Base-by-base conservation (phyloP, 2,329 filamentous ascomycete species). In the Fusarium irregulare region DNA sequence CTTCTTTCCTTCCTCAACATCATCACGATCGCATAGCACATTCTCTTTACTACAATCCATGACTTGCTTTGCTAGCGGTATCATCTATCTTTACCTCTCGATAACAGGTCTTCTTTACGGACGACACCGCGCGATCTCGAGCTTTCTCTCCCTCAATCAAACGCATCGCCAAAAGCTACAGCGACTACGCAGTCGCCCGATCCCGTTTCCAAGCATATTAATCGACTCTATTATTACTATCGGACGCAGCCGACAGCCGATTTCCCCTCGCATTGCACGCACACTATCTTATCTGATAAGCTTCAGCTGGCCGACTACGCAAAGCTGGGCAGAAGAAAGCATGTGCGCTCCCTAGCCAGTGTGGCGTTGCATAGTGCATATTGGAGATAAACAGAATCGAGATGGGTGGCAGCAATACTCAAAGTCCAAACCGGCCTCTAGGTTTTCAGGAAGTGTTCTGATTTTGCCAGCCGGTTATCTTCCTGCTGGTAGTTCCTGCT, bases 161-260 rank as follows among this genome's bases (percentile, higher is more conserved):
- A 11, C 28, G 21, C 32, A 28, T 28, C 44, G 10, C 42, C 37
- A 7, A 41, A 23, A 54, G 28, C 49, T 41, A 34, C 13, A 3
- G 10, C 23, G 32, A 16, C 12, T 37, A 25, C 67, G 67, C 67
- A 56, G 50, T 70, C 67, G 67, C 67, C 67, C 67, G 63, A 53
- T 64, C 67, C 67, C 63, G 67, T 56, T 32, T 16, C 51, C 20
- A 34, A 51, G 28, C 49, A 53, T 20, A 21, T 21, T 20, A 18
- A 40, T 34, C 12, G 8, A 42, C 37, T 46, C 14, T 42, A 32
- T 37, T 62, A 53, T 61, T 45, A 45, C 45, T 20, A 23, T 63
- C 71, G 72, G 72, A 71, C 46, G 48, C 53, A 57, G 72, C 72
- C 72, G 72, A 70, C 58, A 56, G 46, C 72, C 72, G 72, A 37